phyloP scores from a whole-genome alignment of 2,329 filamentous ascomycete species.

The Gnomoniopsis sp. region DNA sequence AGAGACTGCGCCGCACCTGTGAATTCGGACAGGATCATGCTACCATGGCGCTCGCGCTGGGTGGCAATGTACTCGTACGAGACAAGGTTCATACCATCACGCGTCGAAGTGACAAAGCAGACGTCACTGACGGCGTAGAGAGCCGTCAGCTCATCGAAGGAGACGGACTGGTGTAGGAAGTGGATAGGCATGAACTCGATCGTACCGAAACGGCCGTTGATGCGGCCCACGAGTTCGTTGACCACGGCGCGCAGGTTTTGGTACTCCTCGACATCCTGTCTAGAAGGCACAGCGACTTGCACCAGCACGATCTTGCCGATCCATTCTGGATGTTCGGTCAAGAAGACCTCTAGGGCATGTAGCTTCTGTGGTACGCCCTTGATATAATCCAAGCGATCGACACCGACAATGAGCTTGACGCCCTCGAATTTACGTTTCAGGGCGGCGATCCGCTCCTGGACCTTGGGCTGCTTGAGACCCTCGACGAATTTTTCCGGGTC shows the following conservation, averaged over 20 bases:
- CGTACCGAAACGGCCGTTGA: slow-evolving; percentile 95
- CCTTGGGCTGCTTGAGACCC: slow-evolving; percentile 77
- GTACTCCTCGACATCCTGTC: slow-evolving; percentile 96
- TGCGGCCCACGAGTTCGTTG: slow-evolving; percentile 93
- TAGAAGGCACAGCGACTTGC: slow-evolving; percentile 90
- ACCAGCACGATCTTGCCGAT: slow-evolving; percentile 96
- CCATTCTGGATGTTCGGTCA: slow-evolving; percentile 97
- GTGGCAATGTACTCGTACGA: slow-evolving; percentile 98
- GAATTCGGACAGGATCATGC: slow-evolving; percentile 95
- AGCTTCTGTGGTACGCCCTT: slow-evolving; percentile 98
- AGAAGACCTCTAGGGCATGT: slow-evolving; percentile 92
- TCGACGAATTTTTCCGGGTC: slow-evolving; percentile 96
- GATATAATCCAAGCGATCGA: slow-evolving; percentile 97
- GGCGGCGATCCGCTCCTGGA: slow-evolving; percentile 81
- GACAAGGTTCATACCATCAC: slow-evolving; percentile 98
- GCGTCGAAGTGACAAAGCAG: slow-evolving; percentile 89
- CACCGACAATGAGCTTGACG: slow-evolving; percentile 93
- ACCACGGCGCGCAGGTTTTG: slow-evolving; percentile 93
- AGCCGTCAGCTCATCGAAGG: slow-evolving; percentile 90
- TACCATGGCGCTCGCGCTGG: slow-evolving; percentile 84
- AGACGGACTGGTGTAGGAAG: slow-evolving; percentile 94
- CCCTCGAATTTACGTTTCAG: slow-evolving; percentile 90
- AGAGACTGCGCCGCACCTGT: slow-evolving; percentile 92
- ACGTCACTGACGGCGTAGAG: slow-evolving; percentile 91
- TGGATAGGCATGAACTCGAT: slow-evolving; percentile 99